A percentile compares a stretch with the other conserved stretches of the same genome.
phyloP scores from a whole-genome alignment of 2,329 filamentous ascomycete genomes.

The Cytospora schulzeri region DNA sequence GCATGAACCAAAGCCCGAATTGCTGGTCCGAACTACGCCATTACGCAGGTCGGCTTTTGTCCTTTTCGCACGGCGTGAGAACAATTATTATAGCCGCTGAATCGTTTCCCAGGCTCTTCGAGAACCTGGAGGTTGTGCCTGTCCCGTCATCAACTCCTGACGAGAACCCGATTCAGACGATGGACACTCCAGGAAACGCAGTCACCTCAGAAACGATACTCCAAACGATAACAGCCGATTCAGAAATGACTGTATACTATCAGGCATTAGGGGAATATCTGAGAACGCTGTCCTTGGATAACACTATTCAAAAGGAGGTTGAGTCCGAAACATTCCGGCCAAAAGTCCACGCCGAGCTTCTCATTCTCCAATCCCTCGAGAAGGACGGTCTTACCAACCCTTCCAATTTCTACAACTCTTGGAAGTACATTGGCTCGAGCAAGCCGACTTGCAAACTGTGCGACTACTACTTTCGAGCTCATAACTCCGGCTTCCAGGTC shows the following conservation, averaged over 20 bases:
- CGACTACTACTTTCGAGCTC: slow-evolving; percentile 30
- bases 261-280: slow-evolving; percentile 11
- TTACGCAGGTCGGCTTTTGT: slow-evolving; percentile 6
- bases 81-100: background rate
- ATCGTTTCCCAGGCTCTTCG: slow-evolving; percentile 27
- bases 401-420: slow-evolving; percentile 29
- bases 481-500: slow-evolving; percentile 19
- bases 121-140: slow-evolving; percentile 8
- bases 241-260: slow-evolving; percentile 3
- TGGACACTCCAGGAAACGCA: background rate
- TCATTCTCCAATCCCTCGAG: slow-evolving; percentile 29
- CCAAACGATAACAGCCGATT: slow-evolving; percentile 22
- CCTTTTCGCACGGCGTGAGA: background rate
- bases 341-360: slow-evolving; percentile 31
- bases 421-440: slow-evolving; percentile 33
- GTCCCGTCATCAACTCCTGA: slow-evolving; percentile 22
- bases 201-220: slow-evolving; percentile 28
- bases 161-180: slow-evolving; percentile 7
- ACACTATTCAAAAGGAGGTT: slow-evolving; percentile 2
- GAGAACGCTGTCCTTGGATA: slow-evolving; percentile 27
- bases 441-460: slow-evolving; percentile 33
- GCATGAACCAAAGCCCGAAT: slow-evolving; percentile 13
- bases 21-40: slow-evolving; percentile 17
- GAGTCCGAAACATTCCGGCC: slow-evolving; percentile 17
- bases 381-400: slow-evolving; percentile 8